Base-by-base conservation (phyloP, 352 stramenopile genomes). In the Globisporangium splendens region DNA sequence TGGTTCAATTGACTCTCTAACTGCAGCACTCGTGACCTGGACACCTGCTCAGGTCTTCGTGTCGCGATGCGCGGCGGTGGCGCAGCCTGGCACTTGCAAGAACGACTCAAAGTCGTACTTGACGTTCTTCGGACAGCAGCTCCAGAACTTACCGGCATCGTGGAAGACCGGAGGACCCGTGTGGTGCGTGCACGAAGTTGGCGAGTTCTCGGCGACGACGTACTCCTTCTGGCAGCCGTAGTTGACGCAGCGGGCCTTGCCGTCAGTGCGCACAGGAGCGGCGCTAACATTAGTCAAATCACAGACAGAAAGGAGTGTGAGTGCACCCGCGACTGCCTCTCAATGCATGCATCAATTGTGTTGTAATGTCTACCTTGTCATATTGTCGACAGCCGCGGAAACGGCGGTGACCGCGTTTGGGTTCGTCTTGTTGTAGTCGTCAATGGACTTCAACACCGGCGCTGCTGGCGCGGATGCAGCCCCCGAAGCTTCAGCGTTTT, bases 31-130 rank as follows among this genome's bases (percentile, higher is more conserved):
- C 28, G 24, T 31, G 24, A 5, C 28, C 7, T 35, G 28, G 2
- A n/a, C n/a, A n/a, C 10, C 28, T 10, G 2, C 28, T 51, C 57
- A 55, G 39, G 51, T 38, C 63, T 89, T 91, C 50, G 77, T 62
- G 56, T 97, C 88, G 53, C 84, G 70, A 57, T 97, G 92, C 41
- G 83, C 76, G 22, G 82, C 85, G n/a, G 72, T 80, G 18, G 87
- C 76, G 63, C 92, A 97, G 41, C 89, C 89, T 1, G 85, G 80
- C 15, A 98, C 79, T 56, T 95, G 77, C 18, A 97, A 75, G 68
- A 98, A 98, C 53, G 90, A 91, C 33, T 98, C 91, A 72, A 97
- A 98, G 69, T 98, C 90, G 79, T 97, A 98, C 81, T 97, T 97
- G 66, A 96, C 82, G 28, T 75, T 65, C 64, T 96, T 94, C 15